Conservation (phyloP, 106 monocot genomes). For the Acorus calamus region DNA sequence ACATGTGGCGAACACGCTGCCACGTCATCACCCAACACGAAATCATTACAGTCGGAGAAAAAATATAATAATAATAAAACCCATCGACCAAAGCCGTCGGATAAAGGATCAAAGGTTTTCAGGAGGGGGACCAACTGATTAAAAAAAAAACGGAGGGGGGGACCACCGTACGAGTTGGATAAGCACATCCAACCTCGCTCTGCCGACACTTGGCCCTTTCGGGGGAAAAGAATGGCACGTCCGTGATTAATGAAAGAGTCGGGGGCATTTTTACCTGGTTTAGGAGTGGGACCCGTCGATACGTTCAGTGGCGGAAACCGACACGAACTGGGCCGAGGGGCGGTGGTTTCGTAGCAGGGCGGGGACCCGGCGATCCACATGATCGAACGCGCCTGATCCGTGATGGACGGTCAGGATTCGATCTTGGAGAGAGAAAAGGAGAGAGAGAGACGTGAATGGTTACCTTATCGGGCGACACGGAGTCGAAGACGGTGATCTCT, state of each 20-base stretch:
- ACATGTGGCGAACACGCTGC: conserved; percentile 10
- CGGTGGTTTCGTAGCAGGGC: not conserved
- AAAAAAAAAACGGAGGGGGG: too few relatives aligned
- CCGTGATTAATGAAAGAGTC: not conserved
- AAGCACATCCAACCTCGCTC: too few relatives aligned
- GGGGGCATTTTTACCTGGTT: not conserved
- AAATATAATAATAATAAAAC: not conserved
- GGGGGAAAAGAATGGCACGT: too few relatives aligned
- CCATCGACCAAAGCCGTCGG: too few relatives aligned
- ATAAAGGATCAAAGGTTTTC: too few relatives aligned
- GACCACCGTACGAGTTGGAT: too few relatives aligned
- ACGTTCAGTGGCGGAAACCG: not conserved
- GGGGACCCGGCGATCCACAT: conserved; percentile 34
- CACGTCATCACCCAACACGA: not conserved
- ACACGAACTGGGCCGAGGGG: conserved; percentile 2
- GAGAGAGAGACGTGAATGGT: not conserved
- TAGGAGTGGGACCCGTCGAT: not conserved
- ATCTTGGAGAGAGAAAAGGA: conserved; percentile 8
- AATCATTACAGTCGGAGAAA: not conserved
- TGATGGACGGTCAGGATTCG: not conserved
- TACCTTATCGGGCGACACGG: conserved; percentile 61
- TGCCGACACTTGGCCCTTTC: too few relatives aligned
- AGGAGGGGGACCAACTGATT: too few relatives aligned
- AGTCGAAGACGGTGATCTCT: conserved; percentile 52
- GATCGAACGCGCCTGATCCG: conserved; percentile 41